Percentiles rank a stretch among this genome's conserved stretches.
phyloP scores from a whole-genome alignment of 1,284 basidiomycete genomes.

The Leccinum griseonigrum region DNA sequence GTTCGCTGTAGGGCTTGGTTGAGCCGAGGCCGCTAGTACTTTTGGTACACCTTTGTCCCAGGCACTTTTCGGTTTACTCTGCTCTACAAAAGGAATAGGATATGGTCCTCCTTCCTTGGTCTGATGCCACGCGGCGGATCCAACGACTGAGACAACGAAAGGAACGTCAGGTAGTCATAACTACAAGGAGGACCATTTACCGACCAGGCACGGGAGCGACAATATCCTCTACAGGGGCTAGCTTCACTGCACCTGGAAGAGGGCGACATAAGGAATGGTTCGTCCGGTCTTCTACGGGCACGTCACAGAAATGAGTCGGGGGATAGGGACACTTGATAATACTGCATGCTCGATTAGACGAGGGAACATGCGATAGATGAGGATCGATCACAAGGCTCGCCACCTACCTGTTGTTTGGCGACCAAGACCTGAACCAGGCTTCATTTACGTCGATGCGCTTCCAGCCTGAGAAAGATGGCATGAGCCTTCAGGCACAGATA shows the following conservation, averaged over 20 bases:
- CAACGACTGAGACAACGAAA: conserved; percentile 34
- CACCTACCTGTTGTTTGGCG: conserved; percentile 35
- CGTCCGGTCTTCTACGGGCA: conserved; percentile 54
- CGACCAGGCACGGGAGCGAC: conserved; percentile 32
- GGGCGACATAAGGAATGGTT: conserved; percentile 56
- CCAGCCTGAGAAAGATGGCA: conserved; percentile 51
- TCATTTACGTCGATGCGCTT: conserved; percentile 52
- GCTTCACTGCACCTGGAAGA: conserved; percentile 42
- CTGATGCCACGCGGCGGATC: conserved; percentile 38
- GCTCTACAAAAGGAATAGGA: neutral
- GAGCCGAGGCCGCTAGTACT: conserved; percentile 5
- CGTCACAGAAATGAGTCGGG: conserved; percentile 46
- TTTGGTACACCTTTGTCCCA: conserved; percentile 24
- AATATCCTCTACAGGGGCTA: conserved; percentile 29
- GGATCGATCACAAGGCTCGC: neutral
- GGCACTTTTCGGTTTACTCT: conserved; percentile 10
- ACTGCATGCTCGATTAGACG: conserved; percentile 25
- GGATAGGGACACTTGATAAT: conserved; percentile 54
- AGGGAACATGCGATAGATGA: conserved; percentile 8
- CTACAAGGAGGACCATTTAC: conserved; percentile 1
- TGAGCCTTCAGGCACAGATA: neutral
- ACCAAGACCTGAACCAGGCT: conserved; percentile 55
- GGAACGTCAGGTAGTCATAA: conserved; percentile 1
- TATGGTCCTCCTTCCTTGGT: conserved; percentile 14
- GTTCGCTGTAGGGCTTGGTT: conserved; percentile 21